phyloP scores from a whole-genome alignment of 2,329 filamentous ascomycete species.

The Aspergillus sojae region DNA sequence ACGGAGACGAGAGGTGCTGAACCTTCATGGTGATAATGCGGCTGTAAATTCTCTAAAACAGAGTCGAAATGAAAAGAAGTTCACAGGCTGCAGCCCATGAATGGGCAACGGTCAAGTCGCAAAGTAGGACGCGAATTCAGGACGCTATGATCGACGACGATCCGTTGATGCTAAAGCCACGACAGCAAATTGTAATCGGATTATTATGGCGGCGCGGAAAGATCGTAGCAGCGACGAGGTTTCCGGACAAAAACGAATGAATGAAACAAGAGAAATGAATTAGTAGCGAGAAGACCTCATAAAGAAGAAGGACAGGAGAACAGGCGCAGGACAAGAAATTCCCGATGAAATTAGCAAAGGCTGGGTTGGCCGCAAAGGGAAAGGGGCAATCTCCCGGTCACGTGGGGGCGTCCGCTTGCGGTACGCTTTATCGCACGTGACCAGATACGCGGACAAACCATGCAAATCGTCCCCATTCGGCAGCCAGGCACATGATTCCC shows the following conservation, averaged over 20 bases:
- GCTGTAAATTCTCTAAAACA: not conserved
- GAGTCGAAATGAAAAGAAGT: not conserved
- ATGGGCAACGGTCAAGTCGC: not conserved
- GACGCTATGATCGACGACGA: slow-evolving; percentile 1
- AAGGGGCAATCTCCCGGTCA: not conserved
- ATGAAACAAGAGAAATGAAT: not conserved
- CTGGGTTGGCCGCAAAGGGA: not conserved
- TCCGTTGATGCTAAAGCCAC: slow-evolving; percentile 16
- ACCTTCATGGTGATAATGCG: slow-evolving; percentile 36
- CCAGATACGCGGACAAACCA: not conserved
- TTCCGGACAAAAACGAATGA: not conserved
- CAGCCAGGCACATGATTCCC: not conserved
- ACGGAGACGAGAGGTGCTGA: slow-evolving; percentile 28
- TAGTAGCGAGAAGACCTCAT: not conserved
- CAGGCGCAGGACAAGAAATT: not conserved
- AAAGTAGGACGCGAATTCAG: not conserved
- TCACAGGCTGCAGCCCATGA: slow-evolving; percentile 3
- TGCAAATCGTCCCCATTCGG: not conserved
- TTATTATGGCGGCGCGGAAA: not conserved
- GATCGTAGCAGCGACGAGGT: not conserved
- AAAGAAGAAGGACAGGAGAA: not conserved
- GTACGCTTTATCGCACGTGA: not conserved
- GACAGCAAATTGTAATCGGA: slow-evolving; percentile 2
- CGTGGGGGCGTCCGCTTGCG: not conserved
- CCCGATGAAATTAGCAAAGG: not conserved